Base-by-base conservation (phyloP, 2,329 filamentous ascomycete genomes). In the Phyllosticta paracitricarpa region DNA sequence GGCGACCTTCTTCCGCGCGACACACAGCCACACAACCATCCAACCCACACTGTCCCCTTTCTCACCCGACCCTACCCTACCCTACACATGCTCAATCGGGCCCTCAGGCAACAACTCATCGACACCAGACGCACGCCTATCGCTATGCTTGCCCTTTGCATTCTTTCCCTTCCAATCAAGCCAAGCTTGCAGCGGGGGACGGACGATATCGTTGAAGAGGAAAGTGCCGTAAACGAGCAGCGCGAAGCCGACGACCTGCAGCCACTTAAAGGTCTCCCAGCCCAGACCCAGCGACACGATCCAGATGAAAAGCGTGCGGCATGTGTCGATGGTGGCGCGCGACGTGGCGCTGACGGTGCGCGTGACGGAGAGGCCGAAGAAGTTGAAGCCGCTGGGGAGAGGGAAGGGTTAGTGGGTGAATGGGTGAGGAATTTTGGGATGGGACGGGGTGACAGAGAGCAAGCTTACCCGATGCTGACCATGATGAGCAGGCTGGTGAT, bases 271-370 rank as follows among this genome's bases (percentile, higher is more conserved):
- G 0, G 85, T 87, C 77, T 99, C 94, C 94, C 94, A 99, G 63
- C 92, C 92, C 2, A 99, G 83, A 3, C 89, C 90, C 4, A 99
- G 83, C 19, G 91, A 96, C 14, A 96, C 89, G 28, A 99, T 82
- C 94, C 94, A 99, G 76, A 99, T 97, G 77, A 99, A 97, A 1
- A 99, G 83, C 0, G 94, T 99, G 51, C 93, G 86, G 80, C 92
- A 97, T 0, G 94, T 99, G 74, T 99, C 94, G 68, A 99, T 97
- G 33, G 93, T 97, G 33, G 91, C 96, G 64, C 94, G 86, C 1
- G 93, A 91, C 0, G 94, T 99, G 10, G 94, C 94, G 65, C 89
- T 95, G 66, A 99, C 91, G 64, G 78, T 86, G 63, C 90, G 85
- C 0, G 94, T 99, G 8, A 99, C 93, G 0, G 89, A 94, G 9